Base-by-base conservation (phyloP, 2,329 filamentous ascomycete genomes). In the Seiridium cupressi region DNA sequence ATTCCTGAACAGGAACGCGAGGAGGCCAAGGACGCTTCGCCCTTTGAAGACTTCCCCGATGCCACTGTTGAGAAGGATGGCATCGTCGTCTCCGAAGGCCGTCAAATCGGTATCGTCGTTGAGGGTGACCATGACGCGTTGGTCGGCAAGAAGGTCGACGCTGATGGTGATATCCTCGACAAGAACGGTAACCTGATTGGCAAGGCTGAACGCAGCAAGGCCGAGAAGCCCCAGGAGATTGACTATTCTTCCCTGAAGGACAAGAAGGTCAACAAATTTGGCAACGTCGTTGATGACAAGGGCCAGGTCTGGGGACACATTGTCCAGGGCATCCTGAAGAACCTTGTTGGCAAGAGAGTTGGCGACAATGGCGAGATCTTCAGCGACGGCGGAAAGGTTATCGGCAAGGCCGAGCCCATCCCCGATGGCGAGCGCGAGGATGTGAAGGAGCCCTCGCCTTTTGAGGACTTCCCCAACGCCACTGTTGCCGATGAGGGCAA, bases 331-430 rank as follows among this genome's bases (percentile, higher is more conserved):
- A 84, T 87, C 13, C 66, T 85, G 18, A 84, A 88, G 72, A 79
- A 89, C 63, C 80, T 91, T 5, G 73, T 87, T 40, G 88, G 88
- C 66, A 85, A 84, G 68, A 84, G 84, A 68, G 78, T 86, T 40
- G 88, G 91, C 63, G 85, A 84, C 58, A 76, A 89, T 42, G 89
- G 89, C 49, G 80, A 89, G 64, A 88, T 92, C 75, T 91, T 86
- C 85, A 87, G 87, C 68, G 88, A 91, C 62, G 79, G 79, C 5
- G 89, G 89, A 62, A 84, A 90, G 71, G 79, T 89, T 44, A 83
- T 91, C 55, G 89, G 89, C 36, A 83, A 84, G 57, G 86, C 82
- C 48, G 88, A 91, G 73, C 82, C 88, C 10, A 83, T 89, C 61
- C 83, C 88, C 3, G 76, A 81, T 3, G 73, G 72, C 13, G 84